phyloP scores from a whole-genome alignment of 1,284 basidiomycete species.

The Schizophyllum commune region DNA sequence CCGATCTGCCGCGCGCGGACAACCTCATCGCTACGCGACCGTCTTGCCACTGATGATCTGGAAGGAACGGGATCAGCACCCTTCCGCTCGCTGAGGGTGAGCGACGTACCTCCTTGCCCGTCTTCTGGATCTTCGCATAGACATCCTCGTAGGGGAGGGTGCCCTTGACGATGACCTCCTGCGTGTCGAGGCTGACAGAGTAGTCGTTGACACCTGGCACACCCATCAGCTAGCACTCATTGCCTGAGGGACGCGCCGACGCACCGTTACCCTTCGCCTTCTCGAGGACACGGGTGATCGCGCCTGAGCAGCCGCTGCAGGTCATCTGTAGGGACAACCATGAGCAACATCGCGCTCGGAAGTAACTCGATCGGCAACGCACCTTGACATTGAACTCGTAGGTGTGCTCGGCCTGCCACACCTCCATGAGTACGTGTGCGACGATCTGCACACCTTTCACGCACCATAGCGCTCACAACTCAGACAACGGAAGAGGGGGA shows the following conservation, averaged over 20 bases:
- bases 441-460: neutral
- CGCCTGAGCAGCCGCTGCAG: constrained; percentile 76
- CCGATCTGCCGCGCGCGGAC: neutral
- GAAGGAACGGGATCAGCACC: neutral
- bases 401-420: constrained; percentile 26
- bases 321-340: constrained; percentile 53
- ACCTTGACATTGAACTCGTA: constrained; percentile 62
- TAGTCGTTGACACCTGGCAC: constrained; percentile 46
- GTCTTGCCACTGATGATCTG: neutral
- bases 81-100: too few relatives aligned
- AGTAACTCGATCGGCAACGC: neutral
- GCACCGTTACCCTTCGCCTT: constrained; percentile 52
- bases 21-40: neutral
- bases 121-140: constrained; percentile 24
- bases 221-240: neutral
- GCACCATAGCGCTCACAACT: neutral
- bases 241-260: neutral
- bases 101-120: neutral
- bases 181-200: constrained; percentile 58
- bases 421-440: too few relatives aligned
- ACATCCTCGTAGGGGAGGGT: constrained; percentile 59
- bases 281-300: constrained; percentile 64
- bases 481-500: neutral
- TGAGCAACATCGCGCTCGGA: neutral
- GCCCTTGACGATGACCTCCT: constrained; percentile 66